Percentiles rank a stretch among this genome's conserved stretches.
These are phyloP conservation scores for Botryotinia narcissicola DNA, from an alignment of 2,329 filamentous ascomycete genomes.

Conservation along the genomic window DNA sequence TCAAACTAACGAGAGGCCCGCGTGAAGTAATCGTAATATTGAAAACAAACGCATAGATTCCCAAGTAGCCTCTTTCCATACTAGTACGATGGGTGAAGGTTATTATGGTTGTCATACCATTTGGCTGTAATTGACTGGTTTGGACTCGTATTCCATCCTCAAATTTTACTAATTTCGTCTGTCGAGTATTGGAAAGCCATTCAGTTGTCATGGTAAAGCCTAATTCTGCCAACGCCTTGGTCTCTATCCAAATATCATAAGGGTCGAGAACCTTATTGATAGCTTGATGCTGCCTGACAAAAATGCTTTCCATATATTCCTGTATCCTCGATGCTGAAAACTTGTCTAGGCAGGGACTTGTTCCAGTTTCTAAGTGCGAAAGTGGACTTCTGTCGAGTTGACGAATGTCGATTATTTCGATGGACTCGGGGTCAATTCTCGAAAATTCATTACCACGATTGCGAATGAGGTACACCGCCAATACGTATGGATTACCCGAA, in stretches of 20 bases:
- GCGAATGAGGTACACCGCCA: background rate
- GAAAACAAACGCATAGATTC: background rate
- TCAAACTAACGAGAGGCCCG: background rate
- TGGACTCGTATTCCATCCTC: background rate
- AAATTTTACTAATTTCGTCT: background rate
- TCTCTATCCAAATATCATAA: background rate
- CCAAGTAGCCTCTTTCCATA: background rate
- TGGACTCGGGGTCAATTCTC: background rate
- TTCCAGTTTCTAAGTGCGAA: background rate
- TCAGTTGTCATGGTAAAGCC: background rate
- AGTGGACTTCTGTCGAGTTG: background rate
- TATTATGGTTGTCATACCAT: background rate
- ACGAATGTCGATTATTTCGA: background rate
- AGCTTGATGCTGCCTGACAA: background rate
- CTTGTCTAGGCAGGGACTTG: background rate
- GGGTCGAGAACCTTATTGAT: background rate
- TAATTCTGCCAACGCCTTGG: background rate
- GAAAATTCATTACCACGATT: background rate
- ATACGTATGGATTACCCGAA: background rate
- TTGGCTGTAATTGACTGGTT: background rate
- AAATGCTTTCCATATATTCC: background rate
- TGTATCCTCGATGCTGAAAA: background rate
- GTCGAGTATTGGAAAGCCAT: background rate
- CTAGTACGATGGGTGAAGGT: background rate
- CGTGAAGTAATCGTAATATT: background rate